A percentile compares a stretch with the other conserved stretches of the same genome.
These are phyloP conservation scores for Neurospora sp. DNA, from an alignment of 495 filamentous ascomycete species.

Conservation along the genomic window DNA sequence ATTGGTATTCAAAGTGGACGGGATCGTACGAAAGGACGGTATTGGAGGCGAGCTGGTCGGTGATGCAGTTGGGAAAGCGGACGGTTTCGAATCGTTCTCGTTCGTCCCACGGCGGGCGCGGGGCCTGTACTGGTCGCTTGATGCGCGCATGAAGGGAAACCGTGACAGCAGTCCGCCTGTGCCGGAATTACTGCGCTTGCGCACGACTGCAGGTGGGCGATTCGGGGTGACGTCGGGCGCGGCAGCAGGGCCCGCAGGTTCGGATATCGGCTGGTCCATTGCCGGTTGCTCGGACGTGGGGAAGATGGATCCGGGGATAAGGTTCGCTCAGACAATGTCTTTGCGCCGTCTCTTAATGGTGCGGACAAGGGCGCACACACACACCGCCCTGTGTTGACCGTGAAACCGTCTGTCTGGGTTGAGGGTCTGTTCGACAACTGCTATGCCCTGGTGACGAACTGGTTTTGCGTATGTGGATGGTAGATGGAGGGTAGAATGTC, in stretches of 20 bases:
- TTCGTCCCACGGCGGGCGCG: conserved; percentile 33
- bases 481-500: not conserved
- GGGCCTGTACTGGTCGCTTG: conserved; percentile 30
- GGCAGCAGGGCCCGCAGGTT: conserved; percentile 1
- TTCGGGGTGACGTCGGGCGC: conserved; percentile 10
- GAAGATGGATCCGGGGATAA: not conserved
- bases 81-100: conserved; percentile 14
- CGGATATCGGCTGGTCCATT: conserved; percentile 14
- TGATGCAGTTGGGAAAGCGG: conserved; percentile 8
- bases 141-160: conserved; percentile 53
- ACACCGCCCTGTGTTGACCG: not conserved
- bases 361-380: not conserved
- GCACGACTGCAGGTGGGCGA: conserved; percentile 10
- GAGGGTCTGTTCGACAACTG: not conserved
- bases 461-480: not conserved
- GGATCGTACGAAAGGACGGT: conserved; percentile 19
- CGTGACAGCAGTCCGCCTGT: conserved; percentile 49
- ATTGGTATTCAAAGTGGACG: conserved; percentile 7
- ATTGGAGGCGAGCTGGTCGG: conserved; percentile 16
- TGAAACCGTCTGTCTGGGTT: not conserved
- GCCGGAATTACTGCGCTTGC: conserved; percentile 23
- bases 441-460: not conserved
- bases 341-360: not conserved
- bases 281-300: not conserved
- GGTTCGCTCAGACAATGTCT: not conserved